These are phyloP conservation scores for Thelephora ganbajun DNA, from an alignment of 768 basidiomycete genomes.

Conservation along the genomic window DNA sequence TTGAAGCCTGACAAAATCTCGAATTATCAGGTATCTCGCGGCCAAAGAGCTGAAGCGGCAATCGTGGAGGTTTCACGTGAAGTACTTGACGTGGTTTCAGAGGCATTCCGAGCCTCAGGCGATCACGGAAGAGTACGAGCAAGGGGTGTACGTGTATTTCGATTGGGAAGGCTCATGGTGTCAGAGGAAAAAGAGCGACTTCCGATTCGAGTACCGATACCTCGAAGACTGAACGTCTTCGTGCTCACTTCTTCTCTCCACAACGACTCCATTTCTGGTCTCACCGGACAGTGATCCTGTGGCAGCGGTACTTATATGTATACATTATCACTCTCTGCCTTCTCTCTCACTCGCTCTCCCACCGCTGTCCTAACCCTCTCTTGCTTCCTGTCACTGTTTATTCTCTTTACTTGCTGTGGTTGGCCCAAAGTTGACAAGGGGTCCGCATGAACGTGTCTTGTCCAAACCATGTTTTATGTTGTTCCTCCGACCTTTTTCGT, in stretches of 20 bases:
- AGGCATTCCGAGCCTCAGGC: conserved; percentile 95
- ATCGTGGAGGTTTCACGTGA: conserved; percentile 98
- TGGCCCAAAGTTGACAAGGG: not conserved
- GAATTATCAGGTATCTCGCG: conserved; percentile 61
- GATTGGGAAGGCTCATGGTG: conserved; percentile 99
- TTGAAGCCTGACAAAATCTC: conserved; percentile 2
- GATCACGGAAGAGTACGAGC: conserved; percentile 98
- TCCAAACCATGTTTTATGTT: not conserved
- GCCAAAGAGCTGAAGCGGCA: conserved; percentile 95
- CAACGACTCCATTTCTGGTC: not conserved
- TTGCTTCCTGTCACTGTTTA: not conserved
- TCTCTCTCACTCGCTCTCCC: not conserved
- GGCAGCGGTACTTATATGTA: not conserved
- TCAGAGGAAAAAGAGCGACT: conserved; percentile 95
- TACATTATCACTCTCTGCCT: not conserved
- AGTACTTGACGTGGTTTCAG: conserved; percentile 99
- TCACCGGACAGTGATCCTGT: not conserved
- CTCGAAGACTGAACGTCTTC: conserved; percentile 55
- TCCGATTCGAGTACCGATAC: conserved; percentile 94
- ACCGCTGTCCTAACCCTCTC: not conserved
- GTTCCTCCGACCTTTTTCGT: not conserved
- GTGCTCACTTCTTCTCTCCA: not conserved
- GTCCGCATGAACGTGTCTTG: conserved; percentile 3
- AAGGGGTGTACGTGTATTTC: conserved; percentile 98
- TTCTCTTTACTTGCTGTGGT: not conserved